Evolutionary conservation across 306 rosid species (phyloP).

Genomic region (Pterocarpus macrocarpus): DNA sequence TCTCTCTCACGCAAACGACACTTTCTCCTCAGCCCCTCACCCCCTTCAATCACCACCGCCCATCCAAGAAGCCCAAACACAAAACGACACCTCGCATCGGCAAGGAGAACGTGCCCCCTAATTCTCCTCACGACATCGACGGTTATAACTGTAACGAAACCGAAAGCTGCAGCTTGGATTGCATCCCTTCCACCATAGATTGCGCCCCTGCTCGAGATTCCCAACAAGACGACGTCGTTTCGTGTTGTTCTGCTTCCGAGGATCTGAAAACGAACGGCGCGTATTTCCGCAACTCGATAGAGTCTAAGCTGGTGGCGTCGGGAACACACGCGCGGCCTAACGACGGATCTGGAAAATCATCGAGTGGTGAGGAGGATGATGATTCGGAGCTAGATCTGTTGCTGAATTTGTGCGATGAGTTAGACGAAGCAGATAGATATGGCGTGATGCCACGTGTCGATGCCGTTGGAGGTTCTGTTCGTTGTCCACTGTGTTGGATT

Average conservation of each 20-base stretch:
- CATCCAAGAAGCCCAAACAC: conserved; percentile 58
- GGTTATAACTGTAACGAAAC: neutral
- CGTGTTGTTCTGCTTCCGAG: conserved; percentile 39
- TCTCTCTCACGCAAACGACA: conserved; percentile 67
- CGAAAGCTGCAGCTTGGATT: conserved; percentile 63
- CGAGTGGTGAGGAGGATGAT: neutral
- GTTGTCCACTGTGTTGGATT: conserved; percentile 77
- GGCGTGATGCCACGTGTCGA: neutral
- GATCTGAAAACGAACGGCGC: conserved; percentile 50
- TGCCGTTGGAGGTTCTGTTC: conserved; percentile 43
- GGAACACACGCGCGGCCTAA: conserved; percentile 30
- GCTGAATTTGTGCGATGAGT: conserved; percentile 59
- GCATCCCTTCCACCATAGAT: conserved; percentile 65
- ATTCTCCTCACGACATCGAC: conserved; percentile 12
- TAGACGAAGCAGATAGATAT: conserved; percentile 48
- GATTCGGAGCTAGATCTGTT: conserved; percentile 65
- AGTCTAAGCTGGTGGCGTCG: conserved; percentile 64
- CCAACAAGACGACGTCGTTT: conserved; percentile 16
- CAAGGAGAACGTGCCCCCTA: conserved; percentile 65
- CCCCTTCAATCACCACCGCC: conserved; percentile 37
- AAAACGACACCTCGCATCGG: conserved; percentile 42
- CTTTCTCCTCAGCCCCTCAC: conserved; percentile 40
- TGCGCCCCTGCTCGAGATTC: neutral
- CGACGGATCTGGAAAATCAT: conserved; percentile 12
- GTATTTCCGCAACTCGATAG: conserved; percentile 70